A percentile compares a stretch with the other conserved stretches of the same genome.
Conservation (phyloP, 345 rosid genomes). For the Camelina sativa region DNA sequence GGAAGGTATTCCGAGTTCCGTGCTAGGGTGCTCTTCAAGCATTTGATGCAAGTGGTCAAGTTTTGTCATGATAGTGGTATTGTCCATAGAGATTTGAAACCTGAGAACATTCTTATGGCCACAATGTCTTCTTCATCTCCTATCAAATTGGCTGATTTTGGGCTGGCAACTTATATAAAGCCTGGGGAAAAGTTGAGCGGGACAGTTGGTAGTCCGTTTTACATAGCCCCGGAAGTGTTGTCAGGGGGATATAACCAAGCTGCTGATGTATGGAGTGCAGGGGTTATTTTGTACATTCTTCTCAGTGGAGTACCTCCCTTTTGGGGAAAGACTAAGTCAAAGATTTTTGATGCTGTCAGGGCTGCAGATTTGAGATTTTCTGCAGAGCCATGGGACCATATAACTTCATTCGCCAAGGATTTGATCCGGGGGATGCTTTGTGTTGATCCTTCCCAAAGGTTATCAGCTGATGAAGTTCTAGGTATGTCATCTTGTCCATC, state of each 20-base stretch:
- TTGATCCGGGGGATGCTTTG: constrained; percentile 77
- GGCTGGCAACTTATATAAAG: constrained; percentile 68
- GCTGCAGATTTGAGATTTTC: constrained; percentile 76
- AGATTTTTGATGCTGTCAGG: constrained; percentile 86
- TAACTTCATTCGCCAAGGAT: constrained; percentile 67
- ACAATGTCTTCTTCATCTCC: constrained; percentile 61
- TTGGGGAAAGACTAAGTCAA: constrained; percentile 79
- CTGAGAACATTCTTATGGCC: constrained; percentile 71
- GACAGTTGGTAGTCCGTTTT: constrained; percentile 76
- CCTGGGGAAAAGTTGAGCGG: constrained; percentile 64
- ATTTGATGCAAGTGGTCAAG: constrained; percentile 70
- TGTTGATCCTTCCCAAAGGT: constrained; percentile 72
- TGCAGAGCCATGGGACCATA: constrained; percentile 65
- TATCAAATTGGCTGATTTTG: constrained; percentile 78
- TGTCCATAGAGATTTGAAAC: constrained; percentile 75
- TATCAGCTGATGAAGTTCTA: constrained; percentile 64
- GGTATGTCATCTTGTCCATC: constrained; percentile 45
- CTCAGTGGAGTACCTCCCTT: constrained; percentile 78
- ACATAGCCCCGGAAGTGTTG: constrained; percentile 77
- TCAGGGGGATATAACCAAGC: constrained; percentile 71
- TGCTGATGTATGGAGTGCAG: constrained; percentile 88
- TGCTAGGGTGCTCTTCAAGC: constrained; percentile 61
- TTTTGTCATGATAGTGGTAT: constrained; percentile 74
- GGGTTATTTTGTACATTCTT: constrained; percentile 71
- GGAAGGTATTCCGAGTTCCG: constrained; percentile 65